Base-by-base conservation (phyloP, 768 basidiomycete species). In the Boletus reticuloceps region DNA sequence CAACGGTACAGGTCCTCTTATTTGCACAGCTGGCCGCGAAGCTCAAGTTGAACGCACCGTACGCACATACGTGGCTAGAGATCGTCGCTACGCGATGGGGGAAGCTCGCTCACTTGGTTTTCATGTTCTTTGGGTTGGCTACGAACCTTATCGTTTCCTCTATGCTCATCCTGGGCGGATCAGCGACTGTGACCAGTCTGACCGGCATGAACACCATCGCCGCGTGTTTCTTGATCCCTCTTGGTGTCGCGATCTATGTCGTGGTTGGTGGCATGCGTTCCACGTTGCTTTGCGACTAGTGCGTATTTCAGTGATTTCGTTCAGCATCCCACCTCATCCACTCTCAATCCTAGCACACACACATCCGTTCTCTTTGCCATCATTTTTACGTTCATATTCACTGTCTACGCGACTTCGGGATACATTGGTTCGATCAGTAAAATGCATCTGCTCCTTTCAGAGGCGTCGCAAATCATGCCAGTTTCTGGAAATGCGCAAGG, bases 61-160 rank as follows among this genome's bases (percentile, higher is more conserved):
- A 87, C 56, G 87, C 88, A 0, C 88, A 91, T 53, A 95, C 91
- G 17, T 97, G 86, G 84, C 54, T 94, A 19, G 92, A 97, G 68
- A 93, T 97, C 60, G 83, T 95, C 50, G 82, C 80, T 3, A 79
- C 75, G 1, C 79, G 90, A 12, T 98, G 93, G 90, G 95, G 94
- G 0, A 82, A 70, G 7, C 58, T 78, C 14, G 92, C 90, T 0
- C 95, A 97, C 72, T 54, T 86, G 4, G 75, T 92, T 8, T 95
- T 96, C 77, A 84, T 95, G 78, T 88, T 91, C 76, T 96, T 96
- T 65, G 93, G 89, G n/a, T 75, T 97, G 9, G 86, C 90, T 4
- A 94, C 94, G 34, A 95, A 95, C 69, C 78, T 96, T 53, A 90
- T 95, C 64, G 93, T 94, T n/a, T 91, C 89, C 47, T 89, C 86